Evolutionary conservation across 208 protist genomes (phyloP), one percentile per base, ranked within the genome.

Genomic region (Paratrypanosoma confusum): DNA sequence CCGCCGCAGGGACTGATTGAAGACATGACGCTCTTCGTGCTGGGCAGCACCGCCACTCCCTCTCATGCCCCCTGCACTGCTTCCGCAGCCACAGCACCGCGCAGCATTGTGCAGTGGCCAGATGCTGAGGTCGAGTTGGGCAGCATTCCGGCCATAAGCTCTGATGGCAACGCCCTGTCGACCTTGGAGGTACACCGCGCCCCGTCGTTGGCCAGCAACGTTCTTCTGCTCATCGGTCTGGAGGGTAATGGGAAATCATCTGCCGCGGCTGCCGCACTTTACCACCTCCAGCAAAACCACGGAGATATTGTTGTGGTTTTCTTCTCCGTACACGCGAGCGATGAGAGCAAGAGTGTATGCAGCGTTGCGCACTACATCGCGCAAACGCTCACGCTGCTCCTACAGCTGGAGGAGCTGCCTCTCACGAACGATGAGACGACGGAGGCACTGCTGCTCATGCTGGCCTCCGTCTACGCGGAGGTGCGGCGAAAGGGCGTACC

Each of bases 231-330:
- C 20, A 55, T 69, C 21, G 80, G 67, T 14, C 22, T 25, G 20
- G 83, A 93, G 14, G 79, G 76, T 14, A 64, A 80, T 42, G 83
- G 83, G 10, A 81, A 82, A 47, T 88, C 79, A 0, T 77, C 73
- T 1, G 61, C 72, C 3, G 21, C 75, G 27, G 79, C 83, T 0
- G 62, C 70, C 0, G 28, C 88, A 11, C 37, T 52, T 11, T 35
- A 65, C 25, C 58, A 65, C 21, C 32, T 87, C 5, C 3, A 50
- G 10, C 45, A 60, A 11, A 49, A 47, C n/a, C 34, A 43, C n/a
- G 47, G 46, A 5, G 62, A 64, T 47, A 21, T 46, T 21, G 10
- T 37, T 1, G 53, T 78, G n/a, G 42, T 84, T n/a, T 81, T 75
- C 41, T 86, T 78, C 53, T 53, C 81, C 6, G 36, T 55, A 2